These are phyloP conservation scores for Leishmania martiniquensis DNA, from an alignment of 208 protist species.

Conservation along the genomic window DNA sequence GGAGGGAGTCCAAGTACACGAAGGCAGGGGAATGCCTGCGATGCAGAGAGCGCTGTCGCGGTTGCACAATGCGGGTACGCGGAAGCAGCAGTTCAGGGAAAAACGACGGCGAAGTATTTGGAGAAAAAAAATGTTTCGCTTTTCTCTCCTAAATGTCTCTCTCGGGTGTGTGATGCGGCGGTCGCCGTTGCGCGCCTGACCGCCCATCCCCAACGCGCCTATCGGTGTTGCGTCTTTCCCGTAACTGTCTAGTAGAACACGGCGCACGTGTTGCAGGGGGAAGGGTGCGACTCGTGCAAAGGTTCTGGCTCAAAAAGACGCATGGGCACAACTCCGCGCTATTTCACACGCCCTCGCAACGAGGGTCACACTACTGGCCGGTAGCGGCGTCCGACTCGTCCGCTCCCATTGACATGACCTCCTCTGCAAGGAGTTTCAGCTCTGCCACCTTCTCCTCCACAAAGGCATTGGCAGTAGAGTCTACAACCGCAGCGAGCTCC, in stretches of 20 bases:
- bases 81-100: too few species aligned
- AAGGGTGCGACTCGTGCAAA: not conserved
- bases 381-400: conserved; percentile 67
- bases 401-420: conserved; percentile 87
- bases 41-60: not conserved
- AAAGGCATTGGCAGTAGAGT: conserved; percentile 60
- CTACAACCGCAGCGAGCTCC: conserved; percentile 62
- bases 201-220: not conserved
- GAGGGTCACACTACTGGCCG: not conserved
- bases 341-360: not conserved
- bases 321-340: too few species aligned
- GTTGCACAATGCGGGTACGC: too few species aligned
- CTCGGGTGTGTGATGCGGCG: not conserved
- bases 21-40: too few species aligned
- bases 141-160: not conserved
- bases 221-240: not conserved
- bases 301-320: not conserved
- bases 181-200: not conserved
- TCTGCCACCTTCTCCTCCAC: conserved; percentile 78
- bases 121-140: not conserved
- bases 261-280: not conserved
- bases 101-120: not conserved
- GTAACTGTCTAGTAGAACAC: not conserved
- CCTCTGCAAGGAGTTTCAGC: conserved; percentile 66
- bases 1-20: too few species aligned